phyloP scores from a whole-genome alignment of 2,329 filamentous ascomycete species.

The Fusarium hainanense region DNA sequence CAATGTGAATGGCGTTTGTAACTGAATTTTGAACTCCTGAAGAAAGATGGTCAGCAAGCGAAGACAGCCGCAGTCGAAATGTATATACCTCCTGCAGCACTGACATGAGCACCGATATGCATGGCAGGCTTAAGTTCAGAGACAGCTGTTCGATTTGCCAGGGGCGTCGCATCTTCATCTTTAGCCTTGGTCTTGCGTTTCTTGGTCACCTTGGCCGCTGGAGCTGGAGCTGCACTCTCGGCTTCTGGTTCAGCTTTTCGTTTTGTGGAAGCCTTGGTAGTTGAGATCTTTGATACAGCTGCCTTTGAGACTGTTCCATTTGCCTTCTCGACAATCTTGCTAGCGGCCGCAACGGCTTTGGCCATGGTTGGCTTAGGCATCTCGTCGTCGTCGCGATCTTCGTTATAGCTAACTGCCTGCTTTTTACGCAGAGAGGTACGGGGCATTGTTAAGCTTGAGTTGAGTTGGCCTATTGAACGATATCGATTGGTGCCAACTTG shows the following conservation, averaged over 20 bases:
- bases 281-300: constrained; percentile 37
- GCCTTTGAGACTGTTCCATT: constrained; percentile 42
- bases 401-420: constrained; percentile 49
- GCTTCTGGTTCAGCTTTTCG: constrained; percentile 49
- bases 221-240: constrained; percentile 37
- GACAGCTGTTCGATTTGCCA: constrained; percentile 75
- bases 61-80: constrained; percentile 6
- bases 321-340: constrained; percentile 45
- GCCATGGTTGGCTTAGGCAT: constrained; percentile 26
- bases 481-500: neutral
- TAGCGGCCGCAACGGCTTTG: constrained; percentile 34
- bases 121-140: constrained; percentile 74
- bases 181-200: constrained; percentile 57
- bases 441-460: constrained; percentile 45
- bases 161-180: constrained; percentile 64
- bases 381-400: constrained; percentile 41
- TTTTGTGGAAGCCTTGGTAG: constrained; percentile 45
- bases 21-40: constrained; percentile 90
- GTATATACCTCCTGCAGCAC: constrained; percentile 79
- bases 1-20: constrained; percentile 80
- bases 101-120: constrained; percentile 93
- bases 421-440: constrained; percentile 51
- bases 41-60: constrained; percentile 3
- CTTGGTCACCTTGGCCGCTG: constrained; percentile 50
- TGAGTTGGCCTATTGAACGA: neutral